Evolutionary conservation across 108 stramenopile species (phyloP).

Genomic region (Stephanodiscus minutulus): DNA sequence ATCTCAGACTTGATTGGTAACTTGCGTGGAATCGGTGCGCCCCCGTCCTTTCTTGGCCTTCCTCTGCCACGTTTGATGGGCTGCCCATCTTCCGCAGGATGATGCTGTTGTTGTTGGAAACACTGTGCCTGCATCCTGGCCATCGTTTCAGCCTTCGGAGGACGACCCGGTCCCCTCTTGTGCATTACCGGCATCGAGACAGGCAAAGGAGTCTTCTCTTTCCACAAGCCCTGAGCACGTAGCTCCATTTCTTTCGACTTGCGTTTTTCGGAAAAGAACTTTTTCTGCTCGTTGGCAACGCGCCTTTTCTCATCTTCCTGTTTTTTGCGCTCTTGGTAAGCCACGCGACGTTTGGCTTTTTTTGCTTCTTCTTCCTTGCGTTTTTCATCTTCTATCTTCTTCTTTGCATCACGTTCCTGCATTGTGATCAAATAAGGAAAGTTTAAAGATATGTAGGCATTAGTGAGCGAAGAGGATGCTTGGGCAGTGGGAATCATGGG

Average conservation of each 20-base stretch:
- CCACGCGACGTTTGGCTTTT: constrained; percentile 26
- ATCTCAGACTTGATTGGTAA: constrained; percentile 13
- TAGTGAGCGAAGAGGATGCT: neutral
- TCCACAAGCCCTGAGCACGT: constrained; percentile 8
- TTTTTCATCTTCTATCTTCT: constrained; percentile 29
- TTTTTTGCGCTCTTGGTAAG: constrained; percentile 21
- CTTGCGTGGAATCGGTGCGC: constrained; percentile 38
- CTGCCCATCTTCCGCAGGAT: constrained; percentile 3
- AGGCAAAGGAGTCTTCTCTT: neutral
- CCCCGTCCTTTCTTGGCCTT: constrained; percentile 50
- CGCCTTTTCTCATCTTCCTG: constrained; percentile 24
- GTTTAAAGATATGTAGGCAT: neutral
- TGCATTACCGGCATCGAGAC: neutral
- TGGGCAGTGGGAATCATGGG: neutral
- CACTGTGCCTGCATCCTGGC: constrained; percentile 4
- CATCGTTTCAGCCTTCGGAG: constrained; percentile 22
- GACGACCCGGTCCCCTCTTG: constrained; percentile 27
- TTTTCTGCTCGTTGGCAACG: constrained; percentile 11
- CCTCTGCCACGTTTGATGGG: constrained; percentile 50
- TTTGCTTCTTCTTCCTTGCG: constrained; percentile 23
- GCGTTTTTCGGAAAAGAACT: constrained; percentile 9
- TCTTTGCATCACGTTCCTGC: constrained; percentile 25
- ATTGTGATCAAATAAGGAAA: neutral
- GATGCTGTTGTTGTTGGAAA: constrained; percentile 2
- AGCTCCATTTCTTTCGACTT: constrained; percentile 13